Evolutionary conservation across 2,329 filamentous ascomycete genomes (phyloP).

Genomic region (Aureobasidium pullulans): DNA sequence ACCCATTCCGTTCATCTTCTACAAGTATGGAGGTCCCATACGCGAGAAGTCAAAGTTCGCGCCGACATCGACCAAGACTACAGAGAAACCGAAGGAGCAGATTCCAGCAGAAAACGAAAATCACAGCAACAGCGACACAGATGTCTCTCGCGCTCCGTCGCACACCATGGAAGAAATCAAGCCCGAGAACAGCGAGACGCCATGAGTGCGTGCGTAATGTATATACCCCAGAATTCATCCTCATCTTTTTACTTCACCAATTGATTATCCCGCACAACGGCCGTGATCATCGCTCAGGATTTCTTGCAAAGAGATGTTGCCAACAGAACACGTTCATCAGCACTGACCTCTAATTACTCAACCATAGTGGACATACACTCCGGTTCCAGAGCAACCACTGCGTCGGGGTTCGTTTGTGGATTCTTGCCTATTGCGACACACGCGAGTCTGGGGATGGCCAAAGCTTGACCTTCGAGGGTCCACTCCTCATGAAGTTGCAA

Average conservation of each 20-base stretch:
- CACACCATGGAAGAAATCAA: background rate
- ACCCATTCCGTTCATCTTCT: constrained; percentile 28
- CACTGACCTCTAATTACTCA: background rate
- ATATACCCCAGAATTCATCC: background rate
- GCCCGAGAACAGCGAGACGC: background rate
- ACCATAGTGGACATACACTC: background rate
- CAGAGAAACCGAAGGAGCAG: constrained; percentile 9
- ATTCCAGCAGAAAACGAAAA: background rate
- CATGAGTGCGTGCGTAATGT: background rate
- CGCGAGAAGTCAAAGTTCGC: constrained; percentile 22
- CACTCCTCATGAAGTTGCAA: background rate
- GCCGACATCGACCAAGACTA: constrained; percentile 17
- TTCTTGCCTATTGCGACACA: background rate
- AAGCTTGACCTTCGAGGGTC: background rate
- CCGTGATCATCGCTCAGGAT: no score
- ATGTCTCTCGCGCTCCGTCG: constrained; percentile 1
- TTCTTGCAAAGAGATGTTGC: no score
- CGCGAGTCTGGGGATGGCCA: background rate
- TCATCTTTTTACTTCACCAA: background rate
- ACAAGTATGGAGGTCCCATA: constrained; percentile 24
- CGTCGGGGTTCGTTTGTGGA: background rate
- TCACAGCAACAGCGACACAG: background rate
- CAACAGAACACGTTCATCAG: no score
- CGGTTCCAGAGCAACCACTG: background rate
- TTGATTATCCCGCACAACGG: no score